Base-by-base conservation (phyloP, 495 filamentous ascomycete genomes). In the Neurospora tetrasperma region DNA sequence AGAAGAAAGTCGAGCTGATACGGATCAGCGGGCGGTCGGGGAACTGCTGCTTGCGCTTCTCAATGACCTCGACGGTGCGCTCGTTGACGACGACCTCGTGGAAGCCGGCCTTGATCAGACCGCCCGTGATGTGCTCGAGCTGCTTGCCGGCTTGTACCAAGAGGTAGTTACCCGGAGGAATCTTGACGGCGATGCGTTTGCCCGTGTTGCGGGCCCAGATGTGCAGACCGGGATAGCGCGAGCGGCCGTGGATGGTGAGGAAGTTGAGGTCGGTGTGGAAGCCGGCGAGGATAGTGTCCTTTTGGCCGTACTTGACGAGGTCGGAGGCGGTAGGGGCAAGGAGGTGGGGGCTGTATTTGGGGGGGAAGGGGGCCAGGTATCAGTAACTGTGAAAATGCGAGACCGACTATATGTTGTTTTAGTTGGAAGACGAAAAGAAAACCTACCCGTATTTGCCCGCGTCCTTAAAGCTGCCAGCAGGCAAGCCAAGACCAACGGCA, bases 261-360 rank as follows among this genome's bases (percentile, higher is more conserved):
- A 86, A 86, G 79, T 86, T 86, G 42, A 86, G 83, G 74, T 86
- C 85, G 12, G 84, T 85, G 76, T 86, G 85, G 79, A 86, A 86
- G 38, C 85, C 85, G 10, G 85, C 85, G 10, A 86, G 79, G 79
- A 86, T 86, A 44, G 84, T 86, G 78, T 85, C 80, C 69, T 82
- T 81, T 11, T 74, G n/a, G 42, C 83, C 81, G 78, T 85, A 86
- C 62, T 81, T 85, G 9, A 69, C 5, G n/a, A 86, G 82, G 75
- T 86, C 84, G 0, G 84, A 85, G 5, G 85, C 85, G 10, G 85
- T 86, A 0, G 85, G 85, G 6, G 85, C 85, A 16, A 86, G 83
- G 70, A 86, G 84, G 70, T 86, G 85, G 6, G 85, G 84, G 27
- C 84, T 86, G 48, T 3, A 10, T n/a, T 54, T 5, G 46, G 20